A percentile compares a stretch with the other conserved stretches of the same genome.
phyloP scores from a whole-genome alignment of 2,329 filamentous ascomycete genomes.

The Scopulariopsis brevicaulis region DNA sequence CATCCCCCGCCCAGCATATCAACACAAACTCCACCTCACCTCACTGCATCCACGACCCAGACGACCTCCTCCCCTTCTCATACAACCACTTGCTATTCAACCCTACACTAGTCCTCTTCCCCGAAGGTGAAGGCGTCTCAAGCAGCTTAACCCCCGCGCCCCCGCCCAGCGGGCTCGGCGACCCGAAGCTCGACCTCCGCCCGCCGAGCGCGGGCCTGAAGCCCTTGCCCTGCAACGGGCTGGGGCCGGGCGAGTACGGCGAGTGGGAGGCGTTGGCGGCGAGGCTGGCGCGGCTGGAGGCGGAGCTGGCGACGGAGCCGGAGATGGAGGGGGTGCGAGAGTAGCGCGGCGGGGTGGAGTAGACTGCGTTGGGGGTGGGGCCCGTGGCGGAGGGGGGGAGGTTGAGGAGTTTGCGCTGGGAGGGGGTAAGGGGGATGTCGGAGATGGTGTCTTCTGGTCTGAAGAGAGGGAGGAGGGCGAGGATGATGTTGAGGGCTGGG shows the following conservation, averaged over 20 bases:
- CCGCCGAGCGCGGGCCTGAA: slow-evolving; percentile 40
- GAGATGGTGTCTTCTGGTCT: slow-evolving; percentile 66
- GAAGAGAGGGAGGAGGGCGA: slow-evolving; percentile 63
- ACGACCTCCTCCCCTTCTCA: slow-evolving; percentile 59
- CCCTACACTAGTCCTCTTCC: slow-evolving; percentile 61
- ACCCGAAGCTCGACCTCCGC: slow-evolving; percentile 51
- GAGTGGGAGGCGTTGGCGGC: slow-evolving; percentile 41
- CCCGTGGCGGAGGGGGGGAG: slow-evolving; percentile 54
- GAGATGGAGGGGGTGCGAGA: slow-evolving; percentile 58
- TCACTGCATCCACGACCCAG: slow-evolving; percentile 27
- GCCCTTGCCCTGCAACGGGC: slow-evolving; percentile 57
- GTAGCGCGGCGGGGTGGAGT: slow-evolving; percentile 81
- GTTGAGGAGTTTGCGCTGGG: slow-evolving; percentile 56
- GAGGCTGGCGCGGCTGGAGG: slow-evolving; percentile 44
- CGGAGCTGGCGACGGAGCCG: slow-evolving; percentile 45
- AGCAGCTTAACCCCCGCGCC: slow-evolving; percentile 21
- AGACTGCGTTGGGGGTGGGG: slow-evolving; percentile 54
- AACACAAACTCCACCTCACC: not conserved
- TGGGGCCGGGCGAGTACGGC: slow-evolving; percentile 31
- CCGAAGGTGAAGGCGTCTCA: slow-evolving; percentile 54
- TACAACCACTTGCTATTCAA: slow-evolving; percentile 94
- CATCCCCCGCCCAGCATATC: not conserved
- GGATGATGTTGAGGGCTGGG: slow-evolving; percentile 57
- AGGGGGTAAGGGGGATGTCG: slow-evolving; percentile 86
- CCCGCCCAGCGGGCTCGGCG: slow-evolving; percentile 31